Percentiles rank a stretch among this genome's conserved stretches.
Conservation (phyloP, 2,329 filamentous ascomycete species). For the Colletotrichum chlorophyti region DNA sequence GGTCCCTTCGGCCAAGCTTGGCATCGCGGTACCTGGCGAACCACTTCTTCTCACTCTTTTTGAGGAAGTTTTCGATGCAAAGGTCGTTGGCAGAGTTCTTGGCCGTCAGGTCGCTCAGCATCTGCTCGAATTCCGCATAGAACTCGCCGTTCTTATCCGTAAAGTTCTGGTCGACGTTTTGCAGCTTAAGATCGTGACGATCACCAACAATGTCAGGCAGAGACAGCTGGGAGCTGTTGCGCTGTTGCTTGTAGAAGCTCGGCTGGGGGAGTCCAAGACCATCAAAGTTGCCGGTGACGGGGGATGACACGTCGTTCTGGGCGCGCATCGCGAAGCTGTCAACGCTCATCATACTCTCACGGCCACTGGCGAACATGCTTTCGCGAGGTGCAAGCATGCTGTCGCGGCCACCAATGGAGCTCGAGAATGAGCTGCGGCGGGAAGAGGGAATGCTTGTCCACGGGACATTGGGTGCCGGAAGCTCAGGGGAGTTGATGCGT, state of each 20-base stretch:
- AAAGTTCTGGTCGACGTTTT: constrained; percentile 73
- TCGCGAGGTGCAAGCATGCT: constrained; percentile 8
- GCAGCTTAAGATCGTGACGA: constrained; percentile 67
- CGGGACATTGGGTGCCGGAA: constrained; percentile 19
- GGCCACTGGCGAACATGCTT: constrained; percentile 2
- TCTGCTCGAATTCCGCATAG: constrained; percentile 63
- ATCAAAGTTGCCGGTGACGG: constrained; percentile 17
- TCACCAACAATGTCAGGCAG: constrained; percentile 64
- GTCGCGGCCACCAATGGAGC: constrained; percentile 15
- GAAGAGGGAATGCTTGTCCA: constrained; percentile 24
- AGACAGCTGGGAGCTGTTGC: constrained; percentile 55
- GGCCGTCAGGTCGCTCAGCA: constrained; percentile 58
- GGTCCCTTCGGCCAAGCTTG: constrained; percentile 54
- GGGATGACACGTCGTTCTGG: constrained; percentile 18
- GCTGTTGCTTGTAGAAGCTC: constrained; percentile 36
- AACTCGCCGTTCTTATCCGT: constrained; percentile 69
- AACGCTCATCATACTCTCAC: constrained; percentile 30
- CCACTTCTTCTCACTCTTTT: constrained; percentile 72
- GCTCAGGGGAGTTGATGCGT: constrained; percentile 21
- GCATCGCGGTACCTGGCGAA: constrained; percentile 65
- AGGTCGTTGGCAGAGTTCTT: constrained; percentile 63
- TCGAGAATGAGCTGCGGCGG: constrained; percentile 26
- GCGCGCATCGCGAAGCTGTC: constrained; percentile 37
- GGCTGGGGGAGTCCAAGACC: constrained; percentile 21
- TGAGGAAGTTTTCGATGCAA: constrained; percentile 70